phyloP scores from a whole-genome alignment of 345 rosid species.

The Corchorus olitorius region DNA sequence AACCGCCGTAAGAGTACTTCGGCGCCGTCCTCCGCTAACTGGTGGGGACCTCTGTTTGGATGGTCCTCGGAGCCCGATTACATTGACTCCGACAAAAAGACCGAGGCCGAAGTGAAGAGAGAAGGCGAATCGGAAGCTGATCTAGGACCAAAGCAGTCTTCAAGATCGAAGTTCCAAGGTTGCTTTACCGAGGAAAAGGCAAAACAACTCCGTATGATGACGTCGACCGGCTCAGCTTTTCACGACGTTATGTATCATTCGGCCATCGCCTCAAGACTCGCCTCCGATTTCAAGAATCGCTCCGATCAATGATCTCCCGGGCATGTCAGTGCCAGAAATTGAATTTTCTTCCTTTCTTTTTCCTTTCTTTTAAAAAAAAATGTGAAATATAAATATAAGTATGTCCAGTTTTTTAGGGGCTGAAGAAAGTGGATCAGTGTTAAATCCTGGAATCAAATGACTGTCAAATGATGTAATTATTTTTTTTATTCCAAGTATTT shows the following conservation, averaged over 20 bases:
- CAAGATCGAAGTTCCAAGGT: constrained; percentile 41
- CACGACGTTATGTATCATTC: constrained; percentile 85
- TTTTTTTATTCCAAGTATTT: too few relatives aligned
- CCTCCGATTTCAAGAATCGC: constrained; percentile 43
- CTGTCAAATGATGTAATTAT: background rate
- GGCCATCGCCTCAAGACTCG: constrained; percentile 63
- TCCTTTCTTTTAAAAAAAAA: background rate
- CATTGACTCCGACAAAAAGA: constrained; percentile 32
- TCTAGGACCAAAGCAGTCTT: constrained; percentile 16
- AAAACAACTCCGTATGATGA: constrained; percentile 58
- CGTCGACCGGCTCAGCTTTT: constrained; percentile 37
- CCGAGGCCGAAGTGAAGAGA: background rate
- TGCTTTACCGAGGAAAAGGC: constrained; percentile 68
- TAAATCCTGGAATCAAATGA: background rate
- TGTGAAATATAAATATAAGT: background rate
- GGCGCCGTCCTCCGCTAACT: constrained; percentile 31
- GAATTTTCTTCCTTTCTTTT: background rate
- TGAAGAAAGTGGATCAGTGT: background rate
- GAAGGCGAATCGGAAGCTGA: background rate
- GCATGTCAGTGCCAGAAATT: background rate
- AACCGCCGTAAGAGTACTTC: constrained; percentile 20
- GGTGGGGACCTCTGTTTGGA: constrained; percentile 67
- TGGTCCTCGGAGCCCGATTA: constrained; percentile 59
- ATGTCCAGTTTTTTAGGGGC: background rate
- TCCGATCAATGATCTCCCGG: constrained; percentile 26